phyloP scores from a whole-genome alignment of 495 filamentous ascomycete genomes.

The Podospora bellae-mahoneyi region DNA sequence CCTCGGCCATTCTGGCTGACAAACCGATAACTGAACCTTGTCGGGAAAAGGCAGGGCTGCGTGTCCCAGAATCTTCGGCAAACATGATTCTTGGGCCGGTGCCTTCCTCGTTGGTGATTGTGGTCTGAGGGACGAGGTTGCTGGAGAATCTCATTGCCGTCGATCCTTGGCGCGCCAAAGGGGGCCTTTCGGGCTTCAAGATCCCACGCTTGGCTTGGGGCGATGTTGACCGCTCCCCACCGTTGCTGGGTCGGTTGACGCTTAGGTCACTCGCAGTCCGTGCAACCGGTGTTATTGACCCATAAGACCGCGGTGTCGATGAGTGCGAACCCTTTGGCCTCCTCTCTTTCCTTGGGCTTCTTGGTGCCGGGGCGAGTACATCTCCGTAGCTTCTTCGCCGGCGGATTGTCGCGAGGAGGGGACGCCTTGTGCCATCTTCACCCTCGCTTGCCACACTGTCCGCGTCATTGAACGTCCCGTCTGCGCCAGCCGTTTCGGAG shows the following conservation, averaged over 20 bases:
- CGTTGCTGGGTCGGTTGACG: conserved; percentile 9
- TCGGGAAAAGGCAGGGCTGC: conserved; percentile 43
- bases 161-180: conserved; percentile 50
- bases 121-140: conserved; percentile 69
- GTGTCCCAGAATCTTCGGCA: conserved; percentile 43
- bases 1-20: conserved; percentile 47
- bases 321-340: conserved; percentile 17
- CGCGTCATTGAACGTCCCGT: conserved; percentile 34
- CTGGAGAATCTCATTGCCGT: conserved; percentile 61
- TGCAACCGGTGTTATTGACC: conserved; percentile 14
- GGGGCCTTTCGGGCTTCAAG: conserved; percentile 39
- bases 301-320: conserved; percentile 20
- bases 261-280: neutral
- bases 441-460: conserved; percentile 27
- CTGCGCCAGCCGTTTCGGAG: conserved; percentile 32
- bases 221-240: conserved; percentile 5
- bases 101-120: conserved; percentile 60
- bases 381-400: conserved; percentile 40
- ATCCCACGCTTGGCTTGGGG: conserved; percentile 18
- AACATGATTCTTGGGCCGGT: conserved; percentile 78
- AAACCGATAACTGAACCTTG: conserved; percentile 39
- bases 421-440: conserved; percentile 23
- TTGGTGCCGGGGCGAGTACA: conserved; percentile 17
- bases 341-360: conserved; percentile 20
- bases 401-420: conserved; percentile 28